Evolutionary conservation across 2,329 filamentous ascomycete genomes (phyloP).

Genomic region (Volutella citrinella): DNA sequence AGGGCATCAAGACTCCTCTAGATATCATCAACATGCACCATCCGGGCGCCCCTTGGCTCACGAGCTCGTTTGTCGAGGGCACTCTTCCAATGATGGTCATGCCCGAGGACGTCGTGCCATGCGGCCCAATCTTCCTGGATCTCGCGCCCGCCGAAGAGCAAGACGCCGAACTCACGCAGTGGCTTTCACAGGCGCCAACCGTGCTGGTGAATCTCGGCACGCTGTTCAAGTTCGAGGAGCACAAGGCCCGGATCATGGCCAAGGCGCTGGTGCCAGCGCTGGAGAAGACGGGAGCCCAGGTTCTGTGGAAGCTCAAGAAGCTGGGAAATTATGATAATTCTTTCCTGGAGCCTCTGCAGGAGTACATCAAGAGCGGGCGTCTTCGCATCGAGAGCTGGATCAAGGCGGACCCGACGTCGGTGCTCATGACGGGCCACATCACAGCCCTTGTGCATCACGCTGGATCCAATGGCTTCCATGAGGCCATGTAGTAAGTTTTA

Average conservation of each 20-base stretch:
- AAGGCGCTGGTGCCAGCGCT: conserved; percentile 19
- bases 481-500: conserved; percentile 14
- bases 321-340: conserved; percentile 5
- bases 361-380: conserved; percentile 12
- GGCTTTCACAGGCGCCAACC: conserved; percentile 40
- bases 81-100: conserved; percentile 36
- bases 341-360: conserved; percentile 8
- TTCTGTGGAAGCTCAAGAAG: conserved; percentile 30
- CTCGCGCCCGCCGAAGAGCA: conserved; percentile 30
- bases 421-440: conserved; percentile 30
- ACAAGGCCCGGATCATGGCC: conserved; percentile 25
- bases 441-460: conserved; percentile 17
- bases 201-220: conserved; percentile 49
- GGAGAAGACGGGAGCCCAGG: conserved; percentile 20
- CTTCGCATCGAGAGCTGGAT: conserved; percentile 26
- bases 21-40: conserved; percentile 13
- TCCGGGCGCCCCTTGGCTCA: conserved; percentile 25
- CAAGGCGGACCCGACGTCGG: conserved; percentile 24
- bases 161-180: conserved; percentile 41
- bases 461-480: conserved; percentile 17
- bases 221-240: conserved; percentile 24
- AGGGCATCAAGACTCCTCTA: conserved; percentile 22
- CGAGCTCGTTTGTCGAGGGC: conserved; percentile 22
- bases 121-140: conserved; percentile 44
- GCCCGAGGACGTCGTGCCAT: conserved; percentile 17